These are phyloP conservation scores for Ballota nigra DNA, from an alignment of 257 asterid genomes.

Conservation along the genomic window DNA sequence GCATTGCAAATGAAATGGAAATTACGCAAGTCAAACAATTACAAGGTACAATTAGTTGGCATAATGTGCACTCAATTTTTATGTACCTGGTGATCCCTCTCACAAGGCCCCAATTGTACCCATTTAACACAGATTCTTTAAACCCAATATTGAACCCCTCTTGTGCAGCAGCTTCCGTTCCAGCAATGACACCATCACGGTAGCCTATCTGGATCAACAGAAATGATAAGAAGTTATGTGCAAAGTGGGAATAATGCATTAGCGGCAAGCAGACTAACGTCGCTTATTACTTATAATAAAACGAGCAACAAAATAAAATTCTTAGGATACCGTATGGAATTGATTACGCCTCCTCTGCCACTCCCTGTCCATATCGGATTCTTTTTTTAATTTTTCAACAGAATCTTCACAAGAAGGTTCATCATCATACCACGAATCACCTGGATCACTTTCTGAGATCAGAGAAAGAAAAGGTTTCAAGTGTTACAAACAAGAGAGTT, in stretches of 20 bases:
- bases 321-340: slow-evolving; percentile 70
- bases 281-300: slow-evolving; percentile 5
- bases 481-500: background rate
- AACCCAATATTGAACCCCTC: slow-evolving; percentile 85
- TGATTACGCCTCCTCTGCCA: slow-evolving; percentile 68
- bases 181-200: slow-evolving; percentile 89
- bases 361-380: slow-evolving; percentile 70
- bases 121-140: slow-evolving; percentile 54
- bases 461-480: slow-evolving; percentile 5
- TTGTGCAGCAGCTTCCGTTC: slow-evolving; percentile 80
- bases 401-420: slow-evolving; percentile 45
- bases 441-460: slow-evolving; percentile 43
- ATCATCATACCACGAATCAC: slow-evolving; percentile 66
- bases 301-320: background rate
- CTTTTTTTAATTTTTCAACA: slow-evolving; percentile 24
- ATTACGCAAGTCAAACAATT: background rate
- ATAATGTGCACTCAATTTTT: background rate
- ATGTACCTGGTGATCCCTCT: slow-evolving; percentile 77
- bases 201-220: slow-evolving; percentile 68
- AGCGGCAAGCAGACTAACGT: background rate
- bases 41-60: background rate
- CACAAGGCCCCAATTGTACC: slow-evolving; percentile 70
- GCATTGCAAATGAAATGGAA: slow-evolving; percentile 16
- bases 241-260: background rate
- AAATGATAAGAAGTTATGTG: slow-evolving; percentile 14